A percentile compares a stretch with the other conserved stretches of the same genome.
These are phyloP conservation scores for Cryptococcus wingfieldii DNA, from an alignment of 1,284 basidiomycete species.

Conservation along the genomic window DNA sequence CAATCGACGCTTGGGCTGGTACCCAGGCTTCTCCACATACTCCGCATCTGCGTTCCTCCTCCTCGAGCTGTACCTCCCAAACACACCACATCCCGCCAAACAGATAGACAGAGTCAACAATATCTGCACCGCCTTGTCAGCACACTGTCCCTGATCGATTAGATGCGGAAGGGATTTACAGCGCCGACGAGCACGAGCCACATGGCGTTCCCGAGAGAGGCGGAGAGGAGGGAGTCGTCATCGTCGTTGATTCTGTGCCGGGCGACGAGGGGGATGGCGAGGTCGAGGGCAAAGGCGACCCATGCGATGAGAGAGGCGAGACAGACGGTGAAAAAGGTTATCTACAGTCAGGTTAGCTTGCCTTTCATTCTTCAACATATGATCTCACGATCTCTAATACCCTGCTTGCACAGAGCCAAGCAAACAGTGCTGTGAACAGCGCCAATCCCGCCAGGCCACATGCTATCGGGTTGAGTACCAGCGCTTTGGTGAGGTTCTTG, in stretches of 20 bases:
- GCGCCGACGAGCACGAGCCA: constrained; percentile 42
- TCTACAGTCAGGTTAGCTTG: constrained; percentile 5
- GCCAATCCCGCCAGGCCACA: constrained; percentile 30
- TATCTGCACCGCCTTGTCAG: background rate
- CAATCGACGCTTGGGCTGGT: too few species aligned
- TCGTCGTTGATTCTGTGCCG: constrained; percentile 23
- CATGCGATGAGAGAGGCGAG: constrained; percentile 23
- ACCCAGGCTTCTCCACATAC: too few species aligned
- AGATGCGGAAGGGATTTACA: constrained; percentile 18
- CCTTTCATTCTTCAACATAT: background rate
- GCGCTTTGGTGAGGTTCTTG: constrained; percentile 20
- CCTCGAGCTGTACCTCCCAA: constrained; percentile 28
- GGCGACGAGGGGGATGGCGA: constrained; percentile 34
- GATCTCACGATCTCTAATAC: constrained; percentile 31
- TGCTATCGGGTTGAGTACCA: constrained; percentile 40
- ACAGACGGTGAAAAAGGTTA: constrained; percentile 31
- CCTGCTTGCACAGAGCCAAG: constrained; percentile 29
- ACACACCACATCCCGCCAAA: constrained; percentile 35
- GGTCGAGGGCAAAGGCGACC: constrained; percentile 33
- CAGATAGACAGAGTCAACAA: constrained; percentile 23
- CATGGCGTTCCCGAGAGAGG: constrained; percentile 33
- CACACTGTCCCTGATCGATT: background rate
- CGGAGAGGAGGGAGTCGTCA: constrained; percentile 23
- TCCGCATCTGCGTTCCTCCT: too few species aligned
- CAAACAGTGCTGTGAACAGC: constrained; percentile 31